Evolutionary conservation across 2,329 filamentous ascomycete species (phyloP).

Genomic region (Graphium sp.): DNA sequence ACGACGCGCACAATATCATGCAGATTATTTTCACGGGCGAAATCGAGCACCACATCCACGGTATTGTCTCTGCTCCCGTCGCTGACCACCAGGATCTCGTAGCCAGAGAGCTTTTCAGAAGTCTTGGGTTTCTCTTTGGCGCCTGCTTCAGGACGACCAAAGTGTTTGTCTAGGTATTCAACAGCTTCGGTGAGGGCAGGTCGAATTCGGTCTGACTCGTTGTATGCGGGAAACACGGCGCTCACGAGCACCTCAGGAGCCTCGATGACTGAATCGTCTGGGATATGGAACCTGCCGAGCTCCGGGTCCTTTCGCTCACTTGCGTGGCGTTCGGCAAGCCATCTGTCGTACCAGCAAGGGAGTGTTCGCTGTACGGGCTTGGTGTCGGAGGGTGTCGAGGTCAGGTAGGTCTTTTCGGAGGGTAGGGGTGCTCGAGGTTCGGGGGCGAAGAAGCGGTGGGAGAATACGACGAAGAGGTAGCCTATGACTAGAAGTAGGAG

Average conservation of each 20-base stretch:
- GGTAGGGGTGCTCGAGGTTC: conserved; percentile 55
- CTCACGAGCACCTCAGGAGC: conserved; percentile 72
- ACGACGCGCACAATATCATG: conserved; percentile 73
- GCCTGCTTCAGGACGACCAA: conserved; percentile 36
- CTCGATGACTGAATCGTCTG: conserved; percentile 45
- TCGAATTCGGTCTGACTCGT: conserved; percentile 70
- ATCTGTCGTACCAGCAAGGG: conserved; percentile 77
- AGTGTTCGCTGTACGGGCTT: conserved; percentile 27
- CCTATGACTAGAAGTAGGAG: no score
- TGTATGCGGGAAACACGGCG: conserved; percentile 88
- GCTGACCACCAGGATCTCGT: conserved; percentile 85
- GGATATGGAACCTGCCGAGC: conserved; percentile 21
- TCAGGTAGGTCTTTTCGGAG: conserved; percentile 76
- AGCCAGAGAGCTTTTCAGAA: conserved; percentile 33
- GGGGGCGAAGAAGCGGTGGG: conserved; percentile 63
- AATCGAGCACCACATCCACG: conserved; percentile 61
- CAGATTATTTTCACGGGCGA: conserved; percentile 56
- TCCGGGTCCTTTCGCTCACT: conserved; percentile 7
- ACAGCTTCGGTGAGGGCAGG: conserved; percentile 86
- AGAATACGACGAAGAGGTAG: no score
- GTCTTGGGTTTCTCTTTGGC: no score
- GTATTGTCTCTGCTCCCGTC: conserved; percentile 80
- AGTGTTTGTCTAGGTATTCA: conserved; percentile 62
- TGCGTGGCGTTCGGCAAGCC: conserved; percentile 41
- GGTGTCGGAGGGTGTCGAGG: conserved; percentile 48